Base-by-base conservation (phyloP, 768 basidiomycete species). In the Kwoniella mangroviensis region DNA sequence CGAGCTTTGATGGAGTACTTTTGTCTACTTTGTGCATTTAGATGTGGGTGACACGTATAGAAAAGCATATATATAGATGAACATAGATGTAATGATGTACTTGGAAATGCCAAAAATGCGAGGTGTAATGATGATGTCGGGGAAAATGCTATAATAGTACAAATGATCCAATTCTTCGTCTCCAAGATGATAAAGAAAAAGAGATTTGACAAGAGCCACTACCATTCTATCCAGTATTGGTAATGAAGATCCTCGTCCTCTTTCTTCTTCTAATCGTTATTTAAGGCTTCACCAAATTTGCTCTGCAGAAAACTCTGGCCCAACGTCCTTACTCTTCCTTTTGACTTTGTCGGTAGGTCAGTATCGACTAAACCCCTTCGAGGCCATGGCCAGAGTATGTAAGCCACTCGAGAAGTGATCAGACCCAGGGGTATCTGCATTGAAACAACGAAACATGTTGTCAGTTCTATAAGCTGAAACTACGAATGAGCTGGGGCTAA, bases 311-410 rank as follows among this genome's bases (percentile, higher is more conserved):
- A 67, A 22, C 49, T 61, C 21, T 69, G 56, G 21, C 70, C 63
- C 26, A 79, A 60, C 1, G 70, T 54, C 59, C 73, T 72, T 5
- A 81, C 79, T 17, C 81, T 56, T 2, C 76, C 77, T 67, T 78
- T 79, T 0, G 75, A 68, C 40, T 80, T 77, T n/a, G 71, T 78
- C 21, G 69, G 65, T 13, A 65, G 63, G 41, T 71, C 73, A 34
- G 63, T 67, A 43, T 64, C 65, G 3, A 83, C 79, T 9, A 72
- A 21, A 21, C 82, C 78, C 13, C 65, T 61, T 17, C 83, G 75
- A 3, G 66, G 63, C 65, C 74, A 72, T 5, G 83, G 83, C 81
- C 81, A 84, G 43, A 83, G 52, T 12, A 84, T 75, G 51, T 75
- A 75, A 13, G 80, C 68, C 9, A 84, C 82, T 40, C 75, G 54